Base-by-base conservation (phyloP, 78 protist species). In the Emiliania huxleyi region DNA sequence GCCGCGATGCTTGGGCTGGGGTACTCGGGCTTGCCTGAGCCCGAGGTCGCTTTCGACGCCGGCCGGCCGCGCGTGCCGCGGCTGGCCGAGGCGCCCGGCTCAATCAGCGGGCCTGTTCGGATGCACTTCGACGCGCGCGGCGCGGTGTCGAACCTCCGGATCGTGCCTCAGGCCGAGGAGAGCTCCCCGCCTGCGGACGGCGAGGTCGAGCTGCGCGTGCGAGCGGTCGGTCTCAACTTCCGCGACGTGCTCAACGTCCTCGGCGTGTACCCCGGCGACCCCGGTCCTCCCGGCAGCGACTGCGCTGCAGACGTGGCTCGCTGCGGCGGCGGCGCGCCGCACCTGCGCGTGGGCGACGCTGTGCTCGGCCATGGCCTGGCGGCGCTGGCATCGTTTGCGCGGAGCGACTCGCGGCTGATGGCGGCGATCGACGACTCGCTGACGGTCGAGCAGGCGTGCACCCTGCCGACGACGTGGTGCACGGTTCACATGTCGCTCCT, bases 161-260 rank as follows among this genome's bases (percentile, higher is more conserved):
- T 77, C 46, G 85, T 2, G 85, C 46, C 85, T 3, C 85, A 73
- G 83, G 2, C 15, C 26, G 11, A 1, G 44, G 0, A 29, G 46
- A 1, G 33, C 48, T 0, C 85, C 23, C 44, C 4, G 37, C 62
- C 62, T 8, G 4, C 4, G 15, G 15, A 12, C n/a, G 18, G 37
- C 2, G 48, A 77, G 2, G 85, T 77, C 15, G 23, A 22, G 85
- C 46, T 77, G 85, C 85, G 46, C 46, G 85, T 77, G 43, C 33
- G 33, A 0, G 22, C 85, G 0, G 85, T 77, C n/a, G 85, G 85
- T 33, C 46, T 77, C 48, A 77, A 77, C 46, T 77, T 77, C n/a
- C 85, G 85, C 46, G 85, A 77, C n/a, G 85, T 77, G 85, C 85
- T 77, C 46, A 77, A 77, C 26, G 46, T 77, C 21, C 46, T 77